Base-by-base conservation (phyloP, 768 basidiomycete species). In the Tylopilus vinaceipallidus region DNA sequence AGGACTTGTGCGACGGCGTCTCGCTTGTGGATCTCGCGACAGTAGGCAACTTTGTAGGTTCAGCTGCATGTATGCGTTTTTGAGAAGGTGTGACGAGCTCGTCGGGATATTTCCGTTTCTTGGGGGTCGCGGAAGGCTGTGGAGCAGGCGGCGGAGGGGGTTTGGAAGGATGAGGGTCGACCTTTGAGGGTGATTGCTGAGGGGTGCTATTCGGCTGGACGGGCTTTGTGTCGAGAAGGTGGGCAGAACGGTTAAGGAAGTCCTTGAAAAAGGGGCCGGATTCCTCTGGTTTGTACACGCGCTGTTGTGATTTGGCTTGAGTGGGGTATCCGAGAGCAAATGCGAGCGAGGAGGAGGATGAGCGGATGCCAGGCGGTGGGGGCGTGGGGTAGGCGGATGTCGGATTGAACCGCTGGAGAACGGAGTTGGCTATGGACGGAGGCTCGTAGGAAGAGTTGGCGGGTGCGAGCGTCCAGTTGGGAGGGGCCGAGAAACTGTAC, bases 311-410 rank as follows among this genome's bases (percentile, higher is more conserved):
- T 41, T 54, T 64, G 24, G 16, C 47, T 34, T 64, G 60, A 24
- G 59, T 67, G 6, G 71, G 73, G 35, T 73, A 67, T 6, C 84
- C 86, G 20, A 91, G 76, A 3, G 89, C 89, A 63, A 75, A 76
- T 5, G 88, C 88, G 48, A 89, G 78, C 12, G 88, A 90, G 14
- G 88, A 90, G 2, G 87, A 86, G 1, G 78, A 80, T n/a, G 76
- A 72, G 32, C 71, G 77, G 34, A 86, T 81, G 12, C 77, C 76
- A 1, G 84, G 84, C 16, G 76, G 75, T 1, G 86, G 84, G 20
- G 84, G 84, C 2, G 87, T 87, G 3, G 86, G 87, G 68, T 90
- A 90, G 2, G 81, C 76, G 4, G 75, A 72, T 16, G 75, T 74
- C n/a, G 86, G 82, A 4, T 74, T 66, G 27, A 79, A 76, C 13